These are phyloP conservation scores for Zasmidium citrigriseum DNA, from an alignment of 2,329 filamentous ascomycete species.

Conservation along the genomic window DNA sequence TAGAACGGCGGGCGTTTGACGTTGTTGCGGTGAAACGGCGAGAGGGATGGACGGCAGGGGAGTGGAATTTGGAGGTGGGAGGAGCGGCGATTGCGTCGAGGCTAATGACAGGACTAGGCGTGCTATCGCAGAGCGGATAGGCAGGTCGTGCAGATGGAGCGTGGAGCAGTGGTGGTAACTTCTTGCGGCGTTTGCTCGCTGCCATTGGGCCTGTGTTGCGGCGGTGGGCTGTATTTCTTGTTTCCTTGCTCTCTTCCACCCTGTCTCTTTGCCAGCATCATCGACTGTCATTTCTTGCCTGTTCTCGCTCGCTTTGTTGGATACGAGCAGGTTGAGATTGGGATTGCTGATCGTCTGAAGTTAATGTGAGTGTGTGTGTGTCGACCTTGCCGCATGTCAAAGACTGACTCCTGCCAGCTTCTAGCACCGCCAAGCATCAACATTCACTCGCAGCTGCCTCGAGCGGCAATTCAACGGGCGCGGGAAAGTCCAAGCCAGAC, in stretches of 20 bases:
- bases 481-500: not conserved
- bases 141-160: constrained; percentile 4
- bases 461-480: not conserved
- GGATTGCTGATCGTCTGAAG: not conserved
- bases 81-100: not conserved
- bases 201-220: not conserved
- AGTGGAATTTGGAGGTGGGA: not conserved
- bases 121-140: constrained; percentile 2
- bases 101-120: not conserved
- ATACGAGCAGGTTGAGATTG: not conserved
- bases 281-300: not conserved
- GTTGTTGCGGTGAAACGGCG: not conserved
- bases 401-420: not conserved
- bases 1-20: not conserved
- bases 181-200: not conserved
- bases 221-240: not conserved
- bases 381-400: not conserved
- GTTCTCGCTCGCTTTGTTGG: not conserved
- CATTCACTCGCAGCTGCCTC: not conserved
- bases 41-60: no score
- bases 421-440: not conserved
- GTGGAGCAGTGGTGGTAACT: not conserved
- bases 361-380: not conserved
- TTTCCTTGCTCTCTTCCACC: not conserved
- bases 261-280: not conserved